phyloP scores from a whole-genome alignment of 2,329 filamentous ascomycete species.

The Apiospora sp. region DNA sequence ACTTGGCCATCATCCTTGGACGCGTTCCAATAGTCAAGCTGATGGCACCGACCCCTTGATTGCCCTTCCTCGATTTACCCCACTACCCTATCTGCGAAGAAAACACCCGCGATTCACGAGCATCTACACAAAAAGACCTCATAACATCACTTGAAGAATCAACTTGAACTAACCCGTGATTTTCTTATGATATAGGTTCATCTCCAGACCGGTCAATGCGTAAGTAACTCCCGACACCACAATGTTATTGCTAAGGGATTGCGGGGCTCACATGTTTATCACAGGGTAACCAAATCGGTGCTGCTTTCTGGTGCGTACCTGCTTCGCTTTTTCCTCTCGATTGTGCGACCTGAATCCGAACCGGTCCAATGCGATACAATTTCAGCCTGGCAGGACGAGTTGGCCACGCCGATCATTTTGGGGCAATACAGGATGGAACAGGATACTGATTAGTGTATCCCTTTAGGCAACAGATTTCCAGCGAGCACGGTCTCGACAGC shows the following conservation, averaged over 20 bases:
- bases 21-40: conserved; percentile 47
- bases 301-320: conserved; percentile 90
- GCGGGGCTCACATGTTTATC: conserved; percentile 43
- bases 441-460: conserved; percentile 46
- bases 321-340: not conserved
- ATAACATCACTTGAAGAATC: conserved; percentile 15
- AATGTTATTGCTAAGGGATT: conserved; percentile 30
- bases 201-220: conserved; percentile 99
- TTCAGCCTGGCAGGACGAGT: conserved; percentile 20
- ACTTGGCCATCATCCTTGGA: conserved; percentile 31
- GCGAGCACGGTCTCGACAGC: conserved; percentile 96
- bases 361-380: not conserved
- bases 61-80: conserved; percentile 19
- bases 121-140: conserved; percentile 13
- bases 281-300: conserved; percentile 99
- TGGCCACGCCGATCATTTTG: not conserved
- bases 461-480: conserved; percentile 79
- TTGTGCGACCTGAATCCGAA: conserved; percentile 14
- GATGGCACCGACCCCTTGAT: conserved; percentile 13
- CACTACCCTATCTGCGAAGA: conserved; percentile 10
- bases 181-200: conserved; percentile 78
- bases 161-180: conserved; percentile 56
- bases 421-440: not conserved
- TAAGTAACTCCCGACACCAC: conserved; percentile 60
- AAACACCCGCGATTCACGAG: not conserved